Percentiles rank a stretch among this genome's conserved stretches.
These are phyloP conservation scores for Pogostemon cablin DNA, from an alignment of 257 asterid species.

Conservation along the genomic window DNA sequence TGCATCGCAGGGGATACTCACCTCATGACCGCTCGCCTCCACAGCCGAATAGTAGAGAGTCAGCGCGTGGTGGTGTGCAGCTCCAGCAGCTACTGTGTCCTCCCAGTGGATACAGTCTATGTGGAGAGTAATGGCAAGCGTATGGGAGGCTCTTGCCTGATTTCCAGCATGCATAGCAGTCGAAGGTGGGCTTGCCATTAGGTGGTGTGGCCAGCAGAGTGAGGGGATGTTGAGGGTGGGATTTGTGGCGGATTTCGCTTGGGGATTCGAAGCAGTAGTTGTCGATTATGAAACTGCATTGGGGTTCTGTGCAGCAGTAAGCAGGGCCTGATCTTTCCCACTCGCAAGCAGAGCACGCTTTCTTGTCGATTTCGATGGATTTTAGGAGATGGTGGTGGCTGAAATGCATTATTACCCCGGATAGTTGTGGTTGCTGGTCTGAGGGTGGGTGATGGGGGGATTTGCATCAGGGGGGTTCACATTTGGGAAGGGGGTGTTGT, in stretches of 20 bases:
- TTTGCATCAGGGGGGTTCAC: neutral
- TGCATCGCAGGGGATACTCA: constrained; percentile 42
- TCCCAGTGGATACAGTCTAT: constrained; percentile 38
- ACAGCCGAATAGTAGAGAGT: constrained; percentile 43
- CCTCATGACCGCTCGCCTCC: constrained; percentile 26
- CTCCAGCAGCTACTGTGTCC: constrained; percentile 33
- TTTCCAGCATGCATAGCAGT: constrained; percentile 57
- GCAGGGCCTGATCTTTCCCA: constrained; percentile 40
- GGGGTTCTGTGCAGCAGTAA: constrained; percentile 46
- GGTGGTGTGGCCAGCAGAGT: constrained; percentile 48
- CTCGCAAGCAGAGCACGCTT: constrained; percentile 54
- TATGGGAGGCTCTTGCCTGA: constrained; percentile 47
- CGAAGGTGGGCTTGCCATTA: constrained; percentile 42
- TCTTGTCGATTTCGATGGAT: constrained; percentile 34
- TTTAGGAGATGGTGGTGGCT: constrained; percentile 53
- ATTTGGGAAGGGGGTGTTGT: no score
- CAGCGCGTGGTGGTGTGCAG: constrained; percentile 50
- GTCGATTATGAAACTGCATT: constrained; percentile 60
- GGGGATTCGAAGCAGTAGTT: constrained; percentile 60
- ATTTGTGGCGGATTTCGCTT: constrained; percentile 44
- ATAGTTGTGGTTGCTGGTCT: constrained; percentile 9
- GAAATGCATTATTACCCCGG: constrained; percentile 43
- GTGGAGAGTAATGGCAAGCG: constrained; percentile 49
- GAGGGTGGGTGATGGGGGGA: constrained; percentile 8
- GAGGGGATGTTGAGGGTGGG: constrained; percentile 57